A percentile compares a stretch with the other conserved stretches of the same genome.
phyloP scores from a whole-genome alignment of 371 early-diverging fungal genomes.

The Apophysomyces trapeziformis region DNA sequence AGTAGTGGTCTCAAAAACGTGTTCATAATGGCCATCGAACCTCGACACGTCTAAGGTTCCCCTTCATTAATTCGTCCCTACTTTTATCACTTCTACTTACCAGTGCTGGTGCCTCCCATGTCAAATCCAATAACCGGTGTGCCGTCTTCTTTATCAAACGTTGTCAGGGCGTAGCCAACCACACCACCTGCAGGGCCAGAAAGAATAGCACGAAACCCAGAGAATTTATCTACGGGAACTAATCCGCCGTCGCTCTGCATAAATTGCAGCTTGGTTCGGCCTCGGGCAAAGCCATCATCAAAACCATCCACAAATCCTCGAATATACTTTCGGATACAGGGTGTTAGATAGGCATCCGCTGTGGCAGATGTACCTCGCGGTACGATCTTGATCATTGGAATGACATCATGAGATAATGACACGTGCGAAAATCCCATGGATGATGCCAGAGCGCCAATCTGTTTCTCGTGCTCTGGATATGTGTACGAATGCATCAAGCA shows the following conservation, averaged over 20 bases:
- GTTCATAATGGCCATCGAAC: constrained; percentile 89
- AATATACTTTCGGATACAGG: constrained; percentile 85
- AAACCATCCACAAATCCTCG: constrained; percentile 86
- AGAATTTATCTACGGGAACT: constrained; percentile 80
- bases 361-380: constrained; percentile 91
- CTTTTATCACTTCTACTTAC: constrained; percentile 16
- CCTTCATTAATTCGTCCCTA: neutral
- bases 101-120: constrained; percentile 95
- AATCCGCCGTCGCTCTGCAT: constrained; percentile 98
- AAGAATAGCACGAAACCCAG: constrained; percentile 89
- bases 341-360: constrained; percentile 94
- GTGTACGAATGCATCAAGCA: constrained; percentile 94
- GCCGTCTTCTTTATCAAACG: constrained; percentile 56
- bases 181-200: constrained; percentile 97
- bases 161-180: constrained; percentile 90
- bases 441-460: constrained; percentile 71
- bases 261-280: constrained; percentile 81
- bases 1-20: constrained; percentile 93
- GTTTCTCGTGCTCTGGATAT: constrained; percentile 84
- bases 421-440: constrained; percentile 84
- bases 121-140: constrained; percentile 80
- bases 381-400: constrained; percentile 95
- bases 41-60: constrained; percentile 80
- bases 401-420: constrained; percentile 81
- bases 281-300: constrained; percentile 65